Evolutionary conservation across 2,329 filamentous ascomycete species (phyloP).

Genomic region (Triangularia verruculosa): DNA sequence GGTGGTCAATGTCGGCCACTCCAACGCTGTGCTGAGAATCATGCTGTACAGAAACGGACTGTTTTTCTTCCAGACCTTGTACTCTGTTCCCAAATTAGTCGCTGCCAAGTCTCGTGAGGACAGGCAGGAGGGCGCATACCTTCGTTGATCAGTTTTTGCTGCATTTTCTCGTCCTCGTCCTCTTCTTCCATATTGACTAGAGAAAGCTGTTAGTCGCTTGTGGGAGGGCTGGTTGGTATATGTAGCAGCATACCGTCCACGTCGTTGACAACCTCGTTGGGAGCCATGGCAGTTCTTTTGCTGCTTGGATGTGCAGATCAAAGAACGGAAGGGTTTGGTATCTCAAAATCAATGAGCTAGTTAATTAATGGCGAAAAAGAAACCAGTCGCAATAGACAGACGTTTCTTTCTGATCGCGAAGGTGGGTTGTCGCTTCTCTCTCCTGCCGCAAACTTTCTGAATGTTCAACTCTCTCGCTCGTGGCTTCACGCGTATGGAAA

Average conservation of each 20-base stretch:
- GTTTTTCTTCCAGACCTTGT: slow-evolving; percentile 99
- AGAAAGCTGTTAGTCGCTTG: slow-evolving; percentile 22
- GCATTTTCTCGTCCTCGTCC: slow-evolving; percentile 63
- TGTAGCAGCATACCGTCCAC: slow-evolving; percentile 42
- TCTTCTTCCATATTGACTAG: slow-evolving; percentile 56
- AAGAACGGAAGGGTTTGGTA: not conserved
- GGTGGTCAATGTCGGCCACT: slow-evolving; percentile 95
- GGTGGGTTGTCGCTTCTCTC: not conserved
- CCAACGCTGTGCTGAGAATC: slow-evolving; percentile 88
- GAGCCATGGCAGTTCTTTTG: slow-evolving; percentile 40
- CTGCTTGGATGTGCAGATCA: not conserved
- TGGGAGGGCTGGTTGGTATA: not conserved
- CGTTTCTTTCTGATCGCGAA: not conserved
- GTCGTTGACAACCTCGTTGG: slow-evolving; percentile 47
- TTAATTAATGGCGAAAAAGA: not conserved
- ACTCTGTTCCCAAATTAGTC: slow-evolving; percentile 56
- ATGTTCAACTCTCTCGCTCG: not conserved
- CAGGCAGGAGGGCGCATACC: slow-evolving; percentile 44
- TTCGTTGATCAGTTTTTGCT: slow-evolving; percentile 92
- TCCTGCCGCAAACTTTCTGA: not conserved
- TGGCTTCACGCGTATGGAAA: not conserved
- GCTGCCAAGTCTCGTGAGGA: not conserved
- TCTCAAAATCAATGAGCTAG: not conserved
- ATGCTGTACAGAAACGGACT: slow-evolving; percentile 97
- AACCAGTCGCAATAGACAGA: not conserved